Base-by-base conservation (phyloP, 805 yeast genomes). In the Wickerhamiella kazuoi region DNA sequence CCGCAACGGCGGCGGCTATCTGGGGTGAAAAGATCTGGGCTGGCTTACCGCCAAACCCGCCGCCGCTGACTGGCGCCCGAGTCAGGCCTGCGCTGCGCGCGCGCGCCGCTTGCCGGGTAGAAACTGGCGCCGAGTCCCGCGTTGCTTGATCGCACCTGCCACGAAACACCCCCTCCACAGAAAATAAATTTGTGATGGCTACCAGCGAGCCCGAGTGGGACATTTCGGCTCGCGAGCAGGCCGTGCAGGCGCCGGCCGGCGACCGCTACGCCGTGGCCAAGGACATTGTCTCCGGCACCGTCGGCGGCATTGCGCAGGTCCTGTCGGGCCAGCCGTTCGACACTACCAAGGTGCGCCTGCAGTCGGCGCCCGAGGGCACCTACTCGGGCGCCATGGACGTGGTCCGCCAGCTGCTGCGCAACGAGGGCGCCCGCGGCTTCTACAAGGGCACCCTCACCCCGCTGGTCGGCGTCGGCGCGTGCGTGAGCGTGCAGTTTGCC, bases 381-480 rank as follows among this genome's bases (percentile, higher is more conserved):
- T 80, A 79, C 50, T 60, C 59, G 17, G 82, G 84, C 2, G 77
- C 94, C 0, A 49, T 72, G 41, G 93, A 83, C 49, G 94, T 83
- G 9, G 74, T 84, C 17, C 69, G 70, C 52, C 68, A 74, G 49
- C 64, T 90, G 40, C 34, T 87, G 30, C 64, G 67, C 31, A 75
- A 79, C 42, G 98, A 90, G 59, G 98, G 98, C 2, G 69, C 76
- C 5, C 42, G 62, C 29, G 98, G 93, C 0, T 82, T 90, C 53
- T 90, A 90, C 58, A 76, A 93, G 59, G 98, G 98, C 28, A 84
- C 95, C 1, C 52, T 84, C 49, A 86, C 96, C 1, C 98, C 98
- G 17, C 65, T 90, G 49, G 58, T 87, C 28, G 98, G 98, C 11
- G 67, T 87, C n/a, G 98, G 98, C 38, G 94, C 94, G 0, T 86